Percentiles rank a stretch among this genome's conserved stretches.
These are phyloP conservation scores for Citrullus colocynthis DNA, from an alignment of 306 rosid genomes.

Conservation along the genomic window DNA sequence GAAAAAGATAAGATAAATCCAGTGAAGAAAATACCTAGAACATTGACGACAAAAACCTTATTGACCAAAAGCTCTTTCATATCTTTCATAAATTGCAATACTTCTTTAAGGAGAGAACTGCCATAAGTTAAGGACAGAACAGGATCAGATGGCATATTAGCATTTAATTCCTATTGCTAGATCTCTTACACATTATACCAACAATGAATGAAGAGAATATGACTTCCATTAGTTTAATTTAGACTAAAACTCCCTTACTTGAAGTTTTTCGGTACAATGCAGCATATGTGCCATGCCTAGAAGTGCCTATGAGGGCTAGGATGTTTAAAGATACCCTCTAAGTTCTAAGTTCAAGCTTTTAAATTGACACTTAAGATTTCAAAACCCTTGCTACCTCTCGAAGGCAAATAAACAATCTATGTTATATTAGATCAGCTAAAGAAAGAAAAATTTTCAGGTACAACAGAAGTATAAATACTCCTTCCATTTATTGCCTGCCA, in stretches of 20 bases:
- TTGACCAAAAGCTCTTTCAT: conserved; percentile 51
- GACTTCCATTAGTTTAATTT: neutral
- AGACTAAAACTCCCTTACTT: neutral
- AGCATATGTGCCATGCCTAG: neutral
- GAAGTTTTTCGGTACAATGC: neutral
- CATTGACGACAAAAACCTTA: conserved; percentile 54
- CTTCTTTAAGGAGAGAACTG: conserved; percentile 9
- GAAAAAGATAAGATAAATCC: neutral
- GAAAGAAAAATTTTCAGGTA: neutral
- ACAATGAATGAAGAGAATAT: neutral
- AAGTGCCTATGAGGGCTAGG: neutral
- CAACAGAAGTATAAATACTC: too few relatives aligned
- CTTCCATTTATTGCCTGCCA: too few relatives aligned
- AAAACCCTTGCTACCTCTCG: neutral
- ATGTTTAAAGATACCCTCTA: neutral
- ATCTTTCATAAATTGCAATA: conserved; percentile 40
- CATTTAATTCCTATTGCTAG: neutral
- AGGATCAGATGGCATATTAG: neutral
- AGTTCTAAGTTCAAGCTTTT: neutral
- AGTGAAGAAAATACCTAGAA: conserved; percentile 47
- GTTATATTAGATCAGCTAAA: neutral
- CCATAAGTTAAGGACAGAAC: neutral
- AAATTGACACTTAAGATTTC: neutral
- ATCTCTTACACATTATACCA: neutral
- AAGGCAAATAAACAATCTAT: neutral